Percentiles rank a stretch among this genome's conserved stretches.
Conservation (phyloP, 768 basidiomycete genomes). For the Steccherinum ochraceum region DNA sequence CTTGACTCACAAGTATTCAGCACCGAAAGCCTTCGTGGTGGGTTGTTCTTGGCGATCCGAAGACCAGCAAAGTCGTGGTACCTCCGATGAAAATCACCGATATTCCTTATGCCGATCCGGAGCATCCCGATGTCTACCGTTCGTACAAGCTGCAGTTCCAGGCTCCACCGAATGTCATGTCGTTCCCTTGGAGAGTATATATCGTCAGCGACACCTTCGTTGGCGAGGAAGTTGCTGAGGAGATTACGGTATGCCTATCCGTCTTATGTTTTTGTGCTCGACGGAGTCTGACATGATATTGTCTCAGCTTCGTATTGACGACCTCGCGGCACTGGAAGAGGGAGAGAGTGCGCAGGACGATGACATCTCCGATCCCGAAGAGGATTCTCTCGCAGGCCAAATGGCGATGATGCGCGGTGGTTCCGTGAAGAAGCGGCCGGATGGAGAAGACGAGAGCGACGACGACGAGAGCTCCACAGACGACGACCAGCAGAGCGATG, state of each 20-base stretch:
- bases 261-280: neutral
- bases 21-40: conserved; percentile 90
- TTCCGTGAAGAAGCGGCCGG: conserved; percentile 59
- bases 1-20: conserved; percentile 35
- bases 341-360: conserved; percentile 70
- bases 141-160: conserved; percentile 93
- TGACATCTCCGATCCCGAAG: conserved; percentile 97
- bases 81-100: conserved; percentile 80
- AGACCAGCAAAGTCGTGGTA: conserved; percentile 77
- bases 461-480: conserved; percentile 48
- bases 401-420: conserved; percentile 96
- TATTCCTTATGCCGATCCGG: conserved; percentile 56
- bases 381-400: conserved; percentile 93
- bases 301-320: conserved; percentile 76
- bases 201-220: conserved; percentile 86
- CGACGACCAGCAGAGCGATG: conserved; percentile 34
- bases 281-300: neutral
- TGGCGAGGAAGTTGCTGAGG: conserved; percentile 66
- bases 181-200: conserved; percentile 86
- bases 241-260: conserved; percentile 57
- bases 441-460: conserved; percentile 42
- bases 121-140: conserved; percentile 55
- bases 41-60: conserved; percentile 84
- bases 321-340: conserved; percentile 46
- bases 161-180: conserved; percentile 76